Evolutionary conservation across 768 basidiomycete species (phyloP).

Genomic region (Termitomyces sp.): DNA sequence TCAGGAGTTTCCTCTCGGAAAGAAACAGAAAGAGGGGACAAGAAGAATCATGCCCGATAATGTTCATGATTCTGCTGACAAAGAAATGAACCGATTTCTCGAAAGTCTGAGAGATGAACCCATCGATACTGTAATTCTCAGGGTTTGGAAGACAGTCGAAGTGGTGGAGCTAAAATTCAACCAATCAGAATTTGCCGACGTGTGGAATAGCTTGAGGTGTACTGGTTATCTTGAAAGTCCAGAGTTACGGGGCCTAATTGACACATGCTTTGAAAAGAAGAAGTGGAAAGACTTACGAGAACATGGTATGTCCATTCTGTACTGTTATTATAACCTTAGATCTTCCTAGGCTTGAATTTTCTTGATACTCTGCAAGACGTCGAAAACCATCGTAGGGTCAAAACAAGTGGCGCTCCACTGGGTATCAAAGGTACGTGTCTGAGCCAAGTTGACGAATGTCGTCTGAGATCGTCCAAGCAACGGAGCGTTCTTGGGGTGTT

Average conservation of each 20-base stretch:
- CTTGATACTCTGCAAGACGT: neutral
- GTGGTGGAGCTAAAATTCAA: too few species aligned
- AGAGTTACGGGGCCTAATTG: neutral
- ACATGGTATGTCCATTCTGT: neutral
- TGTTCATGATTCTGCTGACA: neutral
- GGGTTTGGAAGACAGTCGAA: too few species aligned
- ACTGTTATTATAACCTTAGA: neutral
- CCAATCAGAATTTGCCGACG: neutral
- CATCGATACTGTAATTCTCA: too few species aligned
- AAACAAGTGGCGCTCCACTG: too few species aligned
- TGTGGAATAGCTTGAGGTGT: neutral
- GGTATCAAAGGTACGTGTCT: neutral
- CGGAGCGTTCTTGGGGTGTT: neutral
- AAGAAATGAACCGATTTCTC: neutral
- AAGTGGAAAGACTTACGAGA: neutral
- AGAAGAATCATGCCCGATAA: neutral
- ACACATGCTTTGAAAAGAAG: neutral
- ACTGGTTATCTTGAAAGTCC: neutral
- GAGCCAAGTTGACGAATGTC: neutral
- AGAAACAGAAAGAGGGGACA: neutral
- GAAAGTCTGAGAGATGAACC: rapidly evolving
- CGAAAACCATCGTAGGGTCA: too few species aligned
- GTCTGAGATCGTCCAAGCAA: neutral
- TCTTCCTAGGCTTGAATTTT: neutral
- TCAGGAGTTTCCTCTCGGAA: neutral